These are phyloP conservation scores for Colletotrichum somersetense DNA, from an alignment of 2,329 filamentous ascomycete species.

Conservation along the genomic window DNA sequence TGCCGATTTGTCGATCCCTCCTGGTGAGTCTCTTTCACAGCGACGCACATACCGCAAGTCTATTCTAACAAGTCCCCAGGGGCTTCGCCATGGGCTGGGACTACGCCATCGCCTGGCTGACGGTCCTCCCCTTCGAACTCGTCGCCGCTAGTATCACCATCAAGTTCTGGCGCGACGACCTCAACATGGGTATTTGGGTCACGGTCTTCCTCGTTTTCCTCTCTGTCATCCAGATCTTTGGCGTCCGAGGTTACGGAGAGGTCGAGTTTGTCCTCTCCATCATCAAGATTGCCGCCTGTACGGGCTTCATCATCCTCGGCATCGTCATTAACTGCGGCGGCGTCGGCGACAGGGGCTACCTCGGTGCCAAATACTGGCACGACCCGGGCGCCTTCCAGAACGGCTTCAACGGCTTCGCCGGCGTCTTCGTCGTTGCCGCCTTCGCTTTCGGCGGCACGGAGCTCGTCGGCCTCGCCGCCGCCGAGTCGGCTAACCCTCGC, in stretches of 20 bases:
- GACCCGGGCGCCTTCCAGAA: constrained; percentile 44
- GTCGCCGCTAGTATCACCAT: constrained; percentile 80
- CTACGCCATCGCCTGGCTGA: constrained; percentile 72
- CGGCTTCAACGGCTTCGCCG: constrained; percentile 46
- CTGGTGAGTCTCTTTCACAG: constrained; percentile 59
- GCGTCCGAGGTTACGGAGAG: constrained; percentile 69
- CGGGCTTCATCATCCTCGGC: constrained; percentile 43
- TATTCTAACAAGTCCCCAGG: constrained; percentile 46
- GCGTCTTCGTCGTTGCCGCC: constrained; percentile 43
- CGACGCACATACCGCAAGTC: not conserved
- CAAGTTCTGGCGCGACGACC: constrained; percentile 69
- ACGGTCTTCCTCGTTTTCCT: constrained; percentile 58
- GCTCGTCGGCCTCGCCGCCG: constrained; percentile 45
- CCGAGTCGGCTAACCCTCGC: constrained; percentile 45
- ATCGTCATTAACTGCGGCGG: constrained; percentile 44
- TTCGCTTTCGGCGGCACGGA: constrained; percentile 45
- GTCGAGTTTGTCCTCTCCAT: constrained; percentile 70
- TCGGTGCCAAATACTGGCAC: constrained; percentile 44
- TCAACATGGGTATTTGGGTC: constrained; percentile 68
- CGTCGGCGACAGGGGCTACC: constrained; percentile 42
- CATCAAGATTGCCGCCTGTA: constrained; percentile 62
- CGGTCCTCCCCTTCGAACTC: constrained; percentile 79
- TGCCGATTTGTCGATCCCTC: constrained; percentile 72
- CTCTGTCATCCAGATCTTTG: constrained; percentile 61
- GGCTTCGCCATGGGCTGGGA: constrained; percentile 68